phyloP scores from a whole-genome alignment of 192 early-diverging fungal genomes.

The Umbelopsis vinacea region DNA sequence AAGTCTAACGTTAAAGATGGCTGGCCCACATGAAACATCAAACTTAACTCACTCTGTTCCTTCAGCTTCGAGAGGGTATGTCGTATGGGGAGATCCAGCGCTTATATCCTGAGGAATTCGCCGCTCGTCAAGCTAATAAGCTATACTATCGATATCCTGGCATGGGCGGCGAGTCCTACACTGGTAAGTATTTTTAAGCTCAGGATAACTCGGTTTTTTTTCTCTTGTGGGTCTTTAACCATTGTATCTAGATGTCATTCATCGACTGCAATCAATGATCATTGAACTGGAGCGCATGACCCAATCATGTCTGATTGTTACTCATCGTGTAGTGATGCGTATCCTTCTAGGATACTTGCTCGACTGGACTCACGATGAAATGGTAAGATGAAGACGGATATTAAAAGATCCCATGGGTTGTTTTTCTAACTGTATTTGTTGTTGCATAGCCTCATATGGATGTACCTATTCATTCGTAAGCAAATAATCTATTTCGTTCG shows the following conservation, averaged over 20 bases:
- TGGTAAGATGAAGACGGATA: slow-evolving; percentile 12
- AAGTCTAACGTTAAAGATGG: slow-evolving; percentile 24
- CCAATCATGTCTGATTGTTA: slow-evolving; percentile 84
- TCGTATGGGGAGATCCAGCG: slow-evolving; percentile 81
- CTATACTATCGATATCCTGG: slow-evolving; percentile 95
- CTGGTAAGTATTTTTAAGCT: slow-evolving; percentile 34
- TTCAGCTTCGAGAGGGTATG: slow-evolving; percentile 68
- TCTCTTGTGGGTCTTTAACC: background rate
- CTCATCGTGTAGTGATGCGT: slow-evolving; percentile 90
- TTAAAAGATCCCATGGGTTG: background rate
- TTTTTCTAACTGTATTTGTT: background rate
- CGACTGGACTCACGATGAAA: slow-evolving; percentile 55
- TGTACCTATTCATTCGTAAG: slow-evolving; percentile 46
- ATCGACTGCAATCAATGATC: slow-evolving; percentile 90
- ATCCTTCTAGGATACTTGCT: slow-evolving; percentile 91
- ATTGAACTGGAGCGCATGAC: slow-evolving; percentile 96
- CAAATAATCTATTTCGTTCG: background rate
- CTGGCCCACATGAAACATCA: too few relatives aligned
- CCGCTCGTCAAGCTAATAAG: slow-evolving; percentile 82
- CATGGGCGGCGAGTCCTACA: slow-evolving; percentile 92
- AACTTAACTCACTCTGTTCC: too few relatives aligned
- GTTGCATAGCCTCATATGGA: slow-evolving; percentile 37
- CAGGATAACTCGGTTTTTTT: background rate
- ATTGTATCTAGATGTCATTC: slow-evolving; percentile 79
- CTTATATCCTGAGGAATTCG: slow-evolving; percentile 81